Percentiles rank a stretch among this genome's conserved stretches.
These are phyloP conservation scores for Pseudopediastrum boryanum DNA, from an alignment of 139 green algal genomes.

Conservation along the genomic window DNA sequence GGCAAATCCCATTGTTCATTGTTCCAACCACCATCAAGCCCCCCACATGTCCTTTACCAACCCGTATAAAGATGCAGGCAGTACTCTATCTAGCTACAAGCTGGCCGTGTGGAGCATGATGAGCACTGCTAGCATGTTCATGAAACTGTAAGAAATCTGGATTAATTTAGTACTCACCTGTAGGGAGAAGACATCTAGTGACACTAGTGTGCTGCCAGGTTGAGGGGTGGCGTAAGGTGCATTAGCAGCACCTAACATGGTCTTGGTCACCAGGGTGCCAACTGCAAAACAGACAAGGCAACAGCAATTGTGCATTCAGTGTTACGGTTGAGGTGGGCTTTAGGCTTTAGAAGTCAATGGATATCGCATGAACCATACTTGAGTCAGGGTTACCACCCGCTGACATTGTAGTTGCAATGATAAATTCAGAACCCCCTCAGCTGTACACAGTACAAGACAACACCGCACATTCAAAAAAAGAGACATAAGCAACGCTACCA, in stretches of 20 bases:
- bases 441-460: too few species aligned
- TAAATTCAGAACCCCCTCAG: too few species aligned
- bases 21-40: neutral
- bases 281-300: too few species aligned
- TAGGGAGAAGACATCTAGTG: conserved; percentile 92
- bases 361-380: too few species aligned
- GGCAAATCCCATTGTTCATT: neutral
- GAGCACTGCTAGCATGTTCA: neutral
- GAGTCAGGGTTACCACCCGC: too few species aligned
- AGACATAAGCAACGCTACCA: too few species aligned
- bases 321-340: too few species aligned
- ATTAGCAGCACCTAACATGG: conserved; percentile 68
- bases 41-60: neutral
- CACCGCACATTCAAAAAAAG: too few species aligned
- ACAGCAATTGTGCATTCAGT: too few species aligned
- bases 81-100: neutral
- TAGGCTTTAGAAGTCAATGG: too few species aligned
- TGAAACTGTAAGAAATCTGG: neutral
- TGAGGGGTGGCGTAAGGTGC: conserved; percentile 55
- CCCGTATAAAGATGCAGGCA: neutral
- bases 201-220: conserved; percentile 63
- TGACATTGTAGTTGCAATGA: too few species aligned
- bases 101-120: neutral
- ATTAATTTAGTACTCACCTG: conserved; percentile 64
- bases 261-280: conserved; percentile 89